Evolutionary conservation across 2,329 filamentous ascomycete species (phyloP), one percentile per base, ranked within the genome.

Genomic region (Stachybotrys chlorohalonatus): DNA sequence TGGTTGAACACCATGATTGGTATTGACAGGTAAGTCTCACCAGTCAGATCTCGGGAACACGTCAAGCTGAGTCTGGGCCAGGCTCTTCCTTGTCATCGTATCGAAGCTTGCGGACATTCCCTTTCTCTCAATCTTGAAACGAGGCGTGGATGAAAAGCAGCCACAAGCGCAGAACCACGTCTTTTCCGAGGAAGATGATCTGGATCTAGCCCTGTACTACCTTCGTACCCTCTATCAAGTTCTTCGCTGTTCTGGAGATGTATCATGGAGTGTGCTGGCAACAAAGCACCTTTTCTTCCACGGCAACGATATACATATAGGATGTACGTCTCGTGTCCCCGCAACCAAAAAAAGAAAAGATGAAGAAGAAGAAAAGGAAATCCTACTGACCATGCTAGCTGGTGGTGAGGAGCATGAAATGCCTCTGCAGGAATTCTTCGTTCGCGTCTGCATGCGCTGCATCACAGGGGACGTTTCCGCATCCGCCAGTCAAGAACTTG

Each of bases 121-220:
- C 39, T 51, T 51, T 31, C 31, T 51, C 13, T 47, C 46, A 16
- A n/a, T 47, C 5, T 85, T 86, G 59, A 69, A 86, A 1, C 57
- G 57, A 31, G 55, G 52, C 31, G 45, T 63, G 39, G 52, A 52
- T 16, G 54, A 62, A 16, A 59, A 54, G n/a, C 13, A 9, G 36
- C 6, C 13, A 42, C 36, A 42, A 36, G 54, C 17, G 56, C 62
- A 39, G 55, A 57, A 24, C 24, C 24, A 51, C n/a, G 50, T 55
- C 0, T 69, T 82, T 56, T 73, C 70, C 3, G 73, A 77, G 49
- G 77, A 83, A 7, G 84, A 90, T 58, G 88, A 95, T 60, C 76
- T 91, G 7, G 86, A 88, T 57, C 79, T 91, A 55, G 90, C 85
- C 57, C 73, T 89, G 3, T 95, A 96, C 67, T 87, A 93, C 63